Evolutionary conservation across 331 rosid species (phyloP), one percentile per base, ranked within the genome.

Genomic region (Pyrus hybrid): DNA sequence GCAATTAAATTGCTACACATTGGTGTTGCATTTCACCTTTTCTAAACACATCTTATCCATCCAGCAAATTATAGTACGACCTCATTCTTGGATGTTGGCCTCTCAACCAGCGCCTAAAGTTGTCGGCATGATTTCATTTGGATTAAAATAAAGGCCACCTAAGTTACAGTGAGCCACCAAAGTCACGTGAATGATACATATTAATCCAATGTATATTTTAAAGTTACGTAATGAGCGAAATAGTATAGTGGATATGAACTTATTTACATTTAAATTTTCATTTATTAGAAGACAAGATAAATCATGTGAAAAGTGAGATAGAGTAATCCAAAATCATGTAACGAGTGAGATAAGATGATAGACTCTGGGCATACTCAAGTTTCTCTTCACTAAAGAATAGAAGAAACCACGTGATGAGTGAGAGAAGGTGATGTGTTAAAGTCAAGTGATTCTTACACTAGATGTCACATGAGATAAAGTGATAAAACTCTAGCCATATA

Each of bases 71-170:
- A 47, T 47, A 47, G 54, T 14, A 47, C 54, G 18, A 2, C 20
- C 6, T 2, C 56, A 49, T 49, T 49, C 18, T 5, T 49, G 56
- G 56, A 49, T 49, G 7, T 49, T 16, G n/a, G n/a, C 56, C 56
- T 16, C 56, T 49, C 56, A 16, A 49, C 18, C n/a, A 12, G 47
- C n/a, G n/a, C 57, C 64, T 30, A 7, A 51, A 70, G 33, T 45
- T 70, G 8, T 51, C 74, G 68, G 63, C 83, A 87, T 70, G 70
- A 65, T 74, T 73, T 78, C 12, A 69, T 20, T 64, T 37, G 43
- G 43, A 37, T 37, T 2, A 37, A 37, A 37, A 37, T 37, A 37
- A 37, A 35, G 43, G 8, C 43, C 43, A 37, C 13, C 43, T 37
- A 37, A 37, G 43, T 35, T 35, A 35, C 43, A 35, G 13, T 35